Conservation (phyloP, 2,329 filamentous ascomycete genomes). For the Cladophialophora psammophila region DNA sequence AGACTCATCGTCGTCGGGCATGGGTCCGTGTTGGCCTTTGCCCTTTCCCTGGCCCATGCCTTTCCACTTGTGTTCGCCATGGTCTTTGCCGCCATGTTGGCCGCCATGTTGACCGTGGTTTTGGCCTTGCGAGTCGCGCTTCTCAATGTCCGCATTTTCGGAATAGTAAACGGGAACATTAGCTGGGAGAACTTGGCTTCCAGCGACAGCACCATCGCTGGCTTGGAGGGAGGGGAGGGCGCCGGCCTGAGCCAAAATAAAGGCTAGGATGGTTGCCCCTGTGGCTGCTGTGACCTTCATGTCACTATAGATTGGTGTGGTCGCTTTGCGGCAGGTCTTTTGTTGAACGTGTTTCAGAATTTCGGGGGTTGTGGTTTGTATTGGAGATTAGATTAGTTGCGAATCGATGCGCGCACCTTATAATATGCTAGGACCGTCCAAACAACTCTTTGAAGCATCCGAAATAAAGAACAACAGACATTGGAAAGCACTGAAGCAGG, state of each 20-base stretch:
- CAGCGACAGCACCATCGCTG: not conserved
- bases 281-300: constrained; percentile 28
- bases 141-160: constrained; percentile 18
- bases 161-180: constrained; percentile 19
- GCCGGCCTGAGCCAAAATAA: constrained; percentile 24
- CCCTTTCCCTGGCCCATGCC: constrained; percentile 12
- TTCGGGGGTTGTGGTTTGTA: not conserved
- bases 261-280: constrained; percentile 32
- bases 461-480: constrained; percentile 23
- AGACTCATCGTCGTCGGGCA: constrained; percentile 17
- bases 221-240: constrained; percentile 30
- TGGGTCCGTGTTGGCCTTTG: constrained; percentile 28
- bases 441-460: constrained; percentile 6
- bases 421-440: not conserved
- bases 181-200: not conserved
- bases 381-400: not conserved
- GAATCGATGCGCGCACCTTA: not conserved
- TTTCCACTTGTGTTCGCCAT: constrained; percentile 18
- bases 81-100: not conserved
- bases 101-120: constrained; percentile 8
- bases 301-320: not conserved
- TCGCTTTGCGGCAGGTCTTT: not conserved
- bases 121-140: constrained; percentile 12
- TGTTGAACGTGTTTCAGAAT: not conserved
- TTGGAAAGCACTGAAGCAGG: constrained; percentile 5